A percentile compares a stretch with the other conserved stretches of the same genome.
Conservation (phyloP, 2,329 filamentous ascomycete genomes). For the Alternaria alternata region DNA sequence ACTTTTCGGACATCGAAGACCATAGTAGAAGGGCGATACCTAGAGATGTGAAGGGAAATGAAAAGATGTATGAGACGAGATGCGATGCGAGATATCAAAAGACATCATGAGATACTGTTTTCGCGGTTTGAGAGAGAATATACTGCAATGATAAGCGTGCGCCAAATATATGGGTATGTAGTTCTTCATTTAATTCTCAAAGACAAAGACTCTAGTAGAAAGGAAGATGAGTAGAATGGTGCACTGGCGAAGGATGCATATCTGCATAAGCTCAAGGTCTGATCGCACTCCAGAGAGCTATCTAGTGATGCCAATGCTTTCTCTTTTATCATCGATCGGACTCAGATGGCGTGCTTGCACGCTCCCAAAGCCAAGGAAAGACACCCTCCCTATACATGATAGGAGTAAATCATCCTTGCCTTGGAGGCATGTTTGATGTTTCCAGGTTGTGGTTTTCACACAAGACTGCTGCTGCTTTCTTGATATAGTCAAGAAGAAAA, state of each 20-base stretch:
- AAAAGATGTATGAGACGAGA: neutral
- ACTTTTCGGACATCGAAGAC: too few species aligned
- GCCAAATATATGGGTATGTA: too few species aligned
- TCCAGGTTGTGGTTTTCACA: neutral
- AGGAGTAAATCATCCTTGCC: too few species aligned
- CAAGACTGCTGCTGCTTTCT: neutral
- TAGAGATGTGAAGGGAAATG: too few species aligned
- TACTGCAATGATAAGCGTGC: too few species aligned
- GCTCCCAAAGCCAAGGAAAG: too few species aligned
- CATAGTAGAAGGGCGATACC: too few species aligned
- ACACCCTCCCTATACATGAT: neutral
- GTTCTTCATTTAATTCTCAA: too few species aligned
- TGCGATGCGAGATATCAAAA: neutral
- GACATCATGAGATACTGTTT: neutral
- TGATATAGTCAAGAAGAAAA: neutral
- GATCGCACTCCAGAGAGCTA: neutral
- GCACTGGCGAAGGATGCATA: neutral
- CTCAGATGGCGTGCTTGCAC: neutral
- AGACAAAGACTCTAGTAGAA: neutral
- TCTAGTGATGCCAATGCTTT: neutral
- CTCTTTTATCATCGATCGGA: neutral
- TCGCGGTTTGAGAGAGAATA: too few species aligned
- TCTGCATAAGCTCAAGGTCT: neutral
- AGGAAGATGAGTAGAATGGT: neutral
- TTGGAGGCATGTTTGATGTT: neutral